Evolutionary conservation across 108 stramenopile species (phyloP).

Genomic region (Cyclostephanos tholiformis): DNA sequence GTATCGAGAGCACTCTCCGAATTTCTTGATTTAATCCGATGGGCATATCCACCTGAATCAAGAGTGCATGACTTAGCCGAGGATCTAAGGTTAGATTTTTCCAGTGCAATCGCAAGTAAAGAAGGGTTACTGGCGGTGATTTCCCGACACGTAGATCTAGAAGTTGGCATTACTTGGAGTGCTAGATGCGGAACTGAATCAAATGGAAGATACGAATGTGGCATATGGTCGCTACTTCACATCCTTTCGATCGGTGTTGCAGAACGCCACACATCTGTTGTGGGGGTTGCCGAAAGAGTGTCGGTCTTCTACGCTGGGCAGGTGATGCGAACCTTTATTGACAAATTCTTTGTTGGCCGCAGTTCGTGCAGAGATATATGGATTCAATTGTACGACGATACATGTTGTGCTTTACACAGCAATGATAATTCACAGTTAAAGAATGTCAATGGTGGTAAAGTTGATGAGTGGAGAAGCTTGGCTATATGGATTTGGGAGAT

Average conservation of each 20-base stretch:
- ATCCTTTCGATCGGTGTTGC: constrained; percentile 51
- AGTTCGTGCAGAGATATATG: constrained; percentile 31
- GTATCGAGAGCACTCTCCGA: constrained; percentile 34
- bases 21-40: constrained; percentile 56
- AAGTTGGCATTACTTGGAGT: constrained; percentile 21
- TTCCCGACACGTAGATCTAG: constrained; percentile 24
- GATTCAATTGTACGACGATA: constrained; percentile 34
- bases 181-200: constrained; percentile 24
- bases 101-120: constrained; percentile 20
- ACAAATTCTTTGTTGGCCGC: constrained; percentile 33
- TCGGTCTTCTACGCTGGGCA: constrained; percentile 31
- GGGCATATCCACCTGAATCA: constrained; percentile 58
- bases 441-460: neutral
- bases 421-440: constrained; percentile 11
- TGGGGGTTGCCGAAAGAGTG: constrained; percentile 46
- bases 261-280: constrained; percentile 50
- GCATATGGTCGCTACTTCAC: constrained; percentile 55
- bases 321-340: constrained; percentile 49
- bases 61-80: constrained; percentile 46
- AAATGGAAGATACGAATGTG: constrained; percentile 48
- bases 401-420: constrained; percentile 18
- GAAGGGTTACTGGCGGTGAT: constrained; percentile 21
- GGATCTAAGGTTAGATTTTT: constrained; percentile 32
- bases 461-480: constrained; percentile 38
- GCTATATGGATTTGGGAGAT: constrained; percentile 52